phyloP scores from a whole-genome alignment of 192 early-diverging fungal species.

The Spizellomyces sp. region DNA sequence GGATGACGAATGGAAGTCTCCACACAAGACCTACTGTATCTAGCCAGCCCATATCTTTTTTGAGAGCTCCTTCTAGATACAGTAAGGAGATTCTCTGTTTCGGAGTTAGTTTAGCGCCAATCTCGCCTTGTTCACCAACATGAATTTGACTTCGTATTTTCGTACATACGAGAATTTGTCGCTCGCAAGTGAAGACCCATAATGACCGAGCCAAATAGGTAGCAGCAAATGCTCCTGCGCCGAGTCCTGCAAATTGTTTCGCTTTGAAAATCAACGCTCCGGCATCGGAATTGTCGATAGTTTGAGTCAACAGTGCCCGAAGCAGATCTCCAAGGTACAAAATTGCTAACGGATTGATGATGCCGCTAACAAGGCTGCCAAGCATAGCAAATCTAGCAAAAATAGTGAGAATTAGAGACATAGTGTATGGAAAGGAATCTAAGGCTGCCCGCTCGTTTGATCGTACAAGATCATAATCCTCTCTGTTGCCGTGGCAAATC shows the following conservation, averaged over 20 bases:
- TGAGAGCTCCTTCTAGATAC: conserved; percentile 33
- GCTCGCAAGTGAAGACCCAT: conserved; percentile 33
- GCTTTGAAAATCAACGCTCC: not conserved
- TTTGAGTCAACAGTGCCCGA: not conserved
- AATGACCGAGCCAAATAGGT: conserved; percentile 29
- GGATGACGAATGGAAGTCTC: not conserved
- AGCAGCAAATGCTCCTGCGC: conserved; percentile 16
- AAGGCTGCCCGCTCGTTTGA: too few species aligned
- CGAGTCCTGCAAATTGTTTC: not conserved
- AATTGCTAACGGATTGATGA: conserved; percentile 19
- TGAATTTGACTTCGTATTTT: not conserved
- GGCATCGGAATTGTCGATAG: not conserved
- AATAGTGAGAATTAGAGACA: not conserved
- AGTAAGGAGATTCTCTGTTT: conserved; percentile 34
- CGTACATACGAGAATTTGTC: too few species aligned
- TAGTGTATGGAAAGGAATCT: too few species aligned
- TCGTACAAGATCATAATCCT: too few species aligned
- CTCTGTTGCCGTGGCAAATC: too few species aligned
- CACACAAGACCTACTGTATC: conserved; percentile 18
- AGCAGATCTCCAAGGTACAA: not conserved
- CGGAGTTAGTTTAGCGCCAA: too few species aligned
- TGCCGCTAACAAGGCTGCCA: conserved; percentile 16
- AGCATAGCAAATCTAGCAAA: conserved; percentile 3
- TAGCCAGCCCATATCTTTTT: conserved; percentile 42
- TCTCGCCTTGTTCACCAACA: too few species aligned